Evolutionary conservation across 768 basidiomycete genomes (phyloP).

Genomic region (Lactarius trivialis): DNA sequence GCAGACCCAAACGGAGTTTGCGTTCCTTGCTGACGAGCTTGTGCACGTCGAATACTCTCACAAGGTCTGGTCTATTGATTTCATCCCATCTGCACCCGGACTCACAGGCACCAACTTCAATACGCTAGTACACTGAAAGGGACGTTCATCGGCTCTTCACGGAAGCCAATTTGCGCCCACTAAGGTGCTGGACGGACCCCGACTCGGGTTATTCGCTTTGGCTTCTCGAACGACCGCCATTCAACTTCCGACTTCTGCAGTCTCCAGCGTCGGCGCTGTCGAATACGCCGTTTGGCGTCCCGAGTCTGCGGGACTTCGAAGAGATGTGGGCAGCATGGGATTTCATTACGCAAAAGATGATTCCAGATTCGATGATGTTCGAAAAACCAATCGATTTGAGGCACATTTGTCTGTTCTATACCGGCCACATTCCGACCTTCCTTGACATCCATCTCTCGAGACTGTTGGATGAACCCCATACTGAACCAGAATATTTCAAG

Average conservation of each 20-base stretch:
- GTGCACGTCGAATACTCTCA: slow-evolving; percentile 82
- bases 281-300: slow-evolving; percentile 55
- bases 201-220: slow-evolving; percentile 73
- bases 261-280: slow-evolving; percentile 31
- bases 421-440: slow-evolving; percentile 91
- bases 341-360: slow-evolving; percentile 75
- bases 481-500: slow-evolving; percentile 80
- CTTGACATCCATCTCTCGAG: slow-evolving; percentile 84
- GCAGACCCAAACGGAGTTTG: slow-evolving; percentile 35
- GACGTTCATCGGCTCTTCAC: slow-evolving; percentile 69
- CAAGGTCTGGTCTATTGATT: slow-evolving; percentile 50
- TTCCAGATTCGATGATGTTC: slow-evolving; percentile 77
- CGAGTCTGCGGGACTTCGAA: slow-evolving; percentile 73
- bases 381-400: slow-evolving; percentile 90
- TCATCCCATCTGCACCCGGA: background rate
- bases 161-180: slow-evolving; percentile 68
- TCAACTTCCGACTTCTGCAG: slow-evolving; percentile 61
- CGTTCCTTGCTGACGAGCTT: slow-evolving; percentile 65
- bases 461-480: slow-evolving; percentile 67
- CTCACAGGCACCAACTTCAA: background rate
- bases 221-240: slow-evolving; percentile 83
- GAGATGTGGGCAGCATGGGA: slow-evolving; percentile 89
- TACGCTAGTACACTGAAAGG: slow-evolving; percentile 63
- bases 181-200: slow-evolving; percentile 81
- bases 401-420: slow-evolving; percentile 95